phyloP scores from a whole-genome alignment of 345 rosid genomes.

The Boechera stricta region DNA sequence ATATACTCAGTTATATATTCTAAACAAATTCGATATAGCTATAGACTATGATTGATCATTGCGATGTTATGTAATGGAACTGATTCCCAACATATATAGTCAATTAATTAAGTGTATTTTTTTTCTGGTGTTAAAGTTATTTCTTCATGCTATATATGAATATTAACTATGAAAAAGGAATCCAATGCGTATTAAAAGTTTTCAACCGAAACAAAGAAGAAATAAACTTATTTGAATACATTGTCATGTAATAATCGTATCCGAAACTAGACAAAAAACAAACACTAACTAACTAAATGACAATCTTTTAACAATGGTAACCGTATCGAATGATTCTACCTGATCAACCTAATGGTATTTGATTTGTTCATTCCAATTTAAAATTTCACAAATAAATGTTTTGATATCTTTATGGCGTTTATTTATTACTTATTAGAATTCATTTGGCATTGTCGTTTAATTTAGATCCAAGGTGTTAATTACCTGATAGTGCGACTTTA shows the following conservation, averaged over 20 bases:
- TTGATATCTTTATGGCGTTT: background rate
- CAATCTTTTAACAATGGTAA: background rate
- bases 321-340: background rate
- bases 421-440: background rate
- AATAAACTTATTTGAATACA: background rate
- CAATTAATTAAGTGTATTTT: background rate
- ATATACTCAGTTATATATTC: slow-evolving; percentile 12
- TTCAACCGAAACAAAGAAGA: background rate
- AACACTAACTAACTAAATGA: background rate
- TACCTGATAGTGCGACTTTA: slow-evolving; percentile 11
- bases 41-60: slow-evolving; percentile 31
- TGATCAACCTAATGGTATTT: background rate
- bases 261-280: background rate
- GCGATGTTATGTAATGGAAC: slow-evolving; percentile 38
- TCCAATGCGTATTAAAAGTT: background rate
- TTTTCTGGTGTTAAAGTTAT: background rate
- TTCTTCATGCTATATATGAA: background rate
- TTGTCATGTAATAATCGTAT: background rate
- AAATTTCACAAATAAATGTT: background rate
- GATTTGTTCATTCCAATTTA: background rate
- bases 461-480: slow-evolving; percentile 15
- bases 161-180: background rate
- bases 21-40: slow-evolving; percentile 28
- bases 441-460: slow-evolving; percentile 1
- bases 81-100: slow-evolving; percentile 27